phyloP scores from a whole-genome alignment of 208 protist species.

The Angomonas deanei region DNA sequence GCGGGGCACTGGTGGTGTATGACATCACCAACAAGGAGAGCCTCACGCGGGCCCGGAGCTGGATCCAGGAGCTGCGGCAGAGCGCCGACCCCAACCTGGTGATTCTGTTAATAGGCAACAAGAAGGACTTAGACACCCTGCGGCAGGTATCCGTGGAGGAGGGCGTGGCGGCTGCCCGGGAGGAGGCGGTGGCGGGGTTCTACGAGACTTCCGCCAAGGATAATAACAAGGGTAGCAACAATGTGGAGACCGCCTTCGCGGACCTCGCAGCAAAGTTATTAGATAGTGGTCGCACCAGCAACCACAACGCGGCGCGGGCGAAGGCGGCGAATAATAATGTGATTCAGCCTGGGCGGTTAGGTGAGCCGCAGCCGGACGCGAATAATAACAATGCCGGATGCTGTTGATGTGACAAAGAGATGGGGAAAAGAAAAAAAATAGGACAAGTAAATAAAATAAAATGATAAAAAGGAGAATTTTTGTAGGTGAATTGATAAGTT shows the following conservation, averaged over 20 bases:
- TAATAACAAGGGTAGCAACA: conserved; percentile 25
- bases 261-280: conserved; percentile 91
- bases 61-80: conserved; percentile 94
- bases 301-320: conserved; percentile 4
- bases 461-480: not conserved
- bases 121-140: conserved; percentile 91
- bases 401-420: too few species aligned
- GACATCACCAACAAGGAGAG: conserved; percentile 96
- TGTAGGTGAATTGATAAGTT: too few species aligned
- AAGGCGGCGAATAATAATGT: conserved; percentile 9
- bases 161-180: conserved; percentile 48
- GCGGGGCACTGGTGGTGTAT: conserved; percentile 94
- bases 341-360: not conserved
- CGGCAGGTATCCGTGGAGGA: conserved; percentile 78
- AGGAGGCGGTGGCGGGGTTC: conserved; percentile 73
- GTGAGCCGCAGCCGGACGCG: not conserved
- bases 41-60: conserved; percentile 92
- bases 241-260: conserved; percentile 84
- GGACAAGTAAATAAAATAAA: too few species aligned
- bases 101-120: conserved; percentile 95
- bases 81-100: conserved; percentile 87
- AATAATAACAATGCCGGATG: not conserved
- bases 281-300: conserved; percentile 44
- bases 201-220: conserved; percentile 89
- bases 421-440: too few species aligned